Percentiles rank a stretch among this genome's conserved stretches.
phyloP scores from a whole-genome alignment of 2,329 filamentous ascomycete genomes.

The Xylaria hypoxylon region DNA sequence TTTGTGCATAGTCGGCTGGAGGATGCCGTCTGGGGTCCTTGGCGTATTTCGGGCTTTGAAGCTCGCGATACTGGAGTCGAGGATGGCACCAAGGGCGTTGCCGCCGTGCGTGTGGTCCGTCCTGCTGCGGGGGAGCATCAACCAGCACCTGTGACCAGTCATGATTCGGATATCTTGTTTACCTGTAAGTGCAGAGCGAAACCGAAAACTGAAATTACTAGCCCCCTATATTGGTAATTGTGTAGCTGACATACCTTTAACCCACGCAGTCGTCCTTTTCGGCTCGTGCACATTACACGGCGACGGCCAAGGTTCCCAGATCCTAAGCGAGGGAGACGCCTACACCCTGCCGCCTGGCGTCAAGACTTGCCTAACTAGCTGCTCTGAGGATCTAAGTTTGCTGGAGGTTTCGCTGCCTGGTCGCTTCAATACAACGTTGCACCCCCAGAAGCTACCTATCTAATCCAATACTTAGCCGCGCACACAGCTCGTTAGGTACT shows the following conservation, averaged over 20 bases:
- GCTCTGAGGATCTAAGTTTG: slow-evolving; percentile 35
- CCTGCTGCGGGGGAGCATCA: slow-evolving; percentile 19
- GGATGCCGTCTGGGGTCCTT: slow-evolving; percentile 35
- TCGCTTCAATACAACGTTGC: slow-evolving; percentile 31
- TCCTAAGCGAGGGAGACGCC: slow-evolving; percentile 35
- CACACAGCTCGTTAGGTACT: neutral
- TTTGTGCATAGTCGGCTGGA: slow-evolving; percentile 37
- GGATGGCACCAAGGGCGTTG: slow-evolving; percentile 36
- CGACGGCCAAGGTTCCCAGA: slow-evolving; percentile 31
- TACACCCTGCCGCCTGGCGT: slow-evolving; percentile 34
- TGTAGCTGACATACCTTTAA: slow-evolving; percentile 25
- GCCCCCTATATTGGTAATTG: neutral
- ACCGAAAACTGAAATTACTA: neutral
- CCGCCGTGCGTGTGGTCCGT: slow-evolving; percentile 36
- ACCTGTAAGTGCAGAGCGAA: slow-evolving; percentile 36
- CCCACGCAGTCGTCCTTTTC: slow-evolving; percentile 34
- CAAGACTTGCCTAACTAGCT: slow-evolving; percentile 33
- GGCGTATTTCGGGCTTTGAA: slow-evolving; percentile 39
- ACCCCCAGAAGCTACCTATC: slow-evolving; percentile 19
- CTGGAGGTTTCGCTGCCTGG: slow-evolving; percentile 39
- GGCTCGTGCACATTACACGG: slow-evolving; percentile 36
- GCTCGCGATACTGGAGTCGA: slow-evolving; percentile 38
- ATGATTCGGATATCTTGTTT: slow-evolving; percentile 41
- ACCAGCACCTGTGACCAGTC: slow-evolving; percentile 28
- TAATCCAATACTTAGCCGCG: neutral